phyloP scores from a whole-genome alignment of 345 rosid genomes.

The Corymbia maculata region DNA sequence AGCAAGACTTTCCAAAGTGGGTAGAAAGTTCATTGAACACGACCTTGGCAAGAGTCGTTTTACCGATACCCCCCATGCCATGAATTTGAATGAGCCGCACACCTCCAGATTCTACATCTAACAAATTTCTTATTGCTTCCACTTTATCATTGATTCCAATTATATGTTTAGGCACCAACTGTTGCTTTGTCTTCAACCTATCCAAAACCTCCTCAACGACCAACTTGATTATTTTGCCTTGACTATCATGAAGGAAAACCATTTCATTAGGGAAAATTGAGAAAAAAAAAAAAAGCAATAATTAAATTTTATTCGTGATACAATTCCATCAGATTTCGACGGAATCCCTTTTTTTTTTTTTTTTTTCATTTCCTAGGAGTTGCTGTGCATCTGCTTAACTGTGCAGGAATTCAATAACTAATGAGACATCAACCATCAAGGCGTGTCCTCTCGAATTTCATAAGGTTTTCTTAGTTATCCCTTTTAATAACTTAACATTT shows the following conservation, averaged over 20 bases:
- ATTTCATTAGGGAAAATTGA: too few species aligned
- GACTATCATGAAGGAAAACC: neutral
- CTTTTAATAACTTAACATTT: too few species aligned
- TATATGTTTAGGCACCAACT: neutral
- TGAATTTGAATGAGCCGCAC: fast-evolving
- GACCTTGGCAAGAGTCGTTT: neutral
- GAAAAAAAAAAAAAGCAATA: neutral
- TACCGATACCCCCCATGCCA: neutral
- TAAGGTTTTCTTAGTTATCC: neutral
- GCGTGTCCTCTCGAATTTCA: fast-evolving
- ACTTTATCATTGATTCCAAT: neutral
- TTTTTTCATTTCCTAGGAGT: fast-evolving
- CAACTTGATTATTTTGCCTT: neutral
- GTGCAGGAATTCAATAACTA: fast-evolving
- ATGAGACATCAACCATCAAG: neutral
- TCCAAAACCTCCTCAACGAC: neutral
- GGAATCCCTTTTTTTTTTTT: fast-evolving
- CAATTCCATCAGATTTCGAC: fast-evolving
- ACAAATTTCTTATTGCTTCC: fast-evolving
- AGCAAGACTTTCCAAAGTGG: neutral
- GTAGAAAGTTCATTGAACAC: neutral
- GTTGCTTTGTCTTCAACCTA: neutral
- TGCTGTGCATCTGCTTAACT: neutral
- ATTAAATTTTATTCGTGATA: too few species aligned
- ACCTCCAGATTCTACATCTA: neutral